Evolutionary conservation across 2,329 filamentous ascomycete species (phyloP).

Genomic region (Cytospora chrysosperma): DNA sequence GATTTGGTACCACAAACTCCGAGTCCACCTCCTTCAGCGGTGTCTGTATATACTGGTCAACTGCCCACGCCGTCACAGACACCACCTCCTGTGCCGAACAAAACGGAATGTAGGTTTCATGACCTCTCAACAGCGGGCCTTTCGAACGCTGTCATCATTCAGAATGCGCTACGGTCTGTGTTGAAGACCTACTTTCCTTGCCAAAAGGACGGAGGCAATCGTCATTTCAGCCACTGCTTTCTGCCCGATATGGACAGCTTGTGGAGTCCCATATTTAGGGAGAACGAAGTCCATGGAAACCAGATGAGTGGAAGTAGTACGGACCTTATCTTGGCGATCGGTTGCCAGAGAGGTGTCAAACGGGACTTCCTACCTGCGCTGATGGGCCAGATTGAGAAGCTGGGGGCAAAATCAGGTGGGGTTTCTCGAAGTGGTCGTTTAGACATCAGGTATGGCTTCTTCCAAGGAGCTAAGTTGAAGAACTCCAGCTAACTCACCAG

Average conservation of each 20-base stretch:
- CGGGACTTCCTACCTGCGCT: constrained; percentile 50
- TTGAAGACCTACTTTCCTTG: constrained; percentile 52
- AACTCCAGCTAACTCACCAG: neutral
- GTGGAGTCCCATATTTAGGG: constrained; percentile 53
- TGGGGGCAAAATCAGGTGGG: constrained; percentile 52
- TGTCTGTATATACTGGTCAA: constrained; percentile 29
- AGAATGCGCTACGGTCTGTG: constrained; percentile 56
- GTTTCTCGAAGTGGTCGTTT: constrained; percentile 53
- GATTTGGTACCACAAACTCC: constrained; percentile 25
- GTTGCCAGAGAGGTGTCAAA: constrained; percentile 54
- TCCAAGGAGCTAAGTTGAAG: neutral
- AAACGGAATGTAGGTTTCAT: constrained; percentile 41
- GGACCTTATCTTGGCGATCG: constrained; percentile 61
- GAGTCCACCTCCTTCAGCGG: constrained; percentile 29
- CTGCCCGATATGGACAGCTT: constrained; percentile 49
- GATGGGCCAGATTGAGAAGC: constrained; percentile 51
- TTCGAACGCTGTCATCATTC: constrained; percentile 52
- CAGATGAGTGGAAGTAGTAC: constrained; percentile 40
- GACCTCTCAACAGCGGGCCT: constrained; percentile 42
- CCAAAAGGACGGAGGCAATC: constrained; percentile 43
- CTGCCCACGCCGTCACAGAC: constrained; percentile 47
- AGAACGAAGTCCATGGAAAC: constrained; percentile 34
- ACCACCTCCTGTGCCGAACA: constrained; percentile 28
- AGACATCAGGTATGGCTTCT: constrained; percentile 52
- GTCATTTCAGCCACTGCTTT: constrained; percentile 48